Evolutionary conservation across 768 basidiomycete genomes (phyloP), one percentile per base, ranked within the genome.

Genomic region (Lenzites betulinus): DNA sequence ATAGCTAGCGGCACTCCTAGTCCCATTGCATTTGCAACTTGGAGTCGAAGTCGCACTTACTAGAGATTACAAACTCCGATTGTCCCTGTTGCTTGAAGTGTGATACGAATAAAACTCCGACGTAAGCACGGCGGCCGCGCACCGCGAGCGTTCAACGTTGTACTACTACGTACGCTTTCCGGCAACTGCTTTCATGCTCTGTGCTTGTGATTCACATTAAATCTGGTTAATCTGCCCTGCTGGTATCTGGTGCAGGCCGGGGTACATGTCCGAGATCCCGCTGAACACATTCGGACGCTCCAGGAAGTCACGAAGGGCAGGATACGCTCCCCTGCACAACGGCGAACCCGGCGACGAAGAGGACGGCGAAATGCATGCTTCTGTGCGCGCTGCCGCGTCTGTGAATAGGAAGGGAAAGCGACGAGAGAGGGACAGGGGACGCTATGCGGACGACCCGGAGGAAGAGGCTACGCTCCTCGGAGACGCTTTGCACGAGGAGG

Each of bases 201-300:
- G 30, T 38, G 13, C 8, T 39, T 42, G 11, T 3, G 43, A 36
- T 26, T 52, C 49, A 30, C 49, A 44, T 30, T 50, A 43, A 56
- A 18, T 35, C 49, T 53, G 50, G 50, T 35, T 52, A 30, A 46
- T 56, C 23, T 39, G 42, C 50, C 48, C 30, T 54, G 46, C 55
- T 58, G 50, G 51, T 44, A 42, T 49, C 50, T 49, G 50, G 58
- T 48, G 38, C 25, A 39, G 25, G 22, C 60, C 33, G 35, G 26
- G 60, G 65, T 71, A 65, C 73, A 87, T 87, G 85, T 82, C 87
- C 73, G 88, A 88, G 76, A 90, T 89, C 73, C 88, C 87, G n/a
- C 76, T 90, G 55, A 83, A 78, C 67, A 78, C 79, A 67, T 76
- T 89, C 69, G 75, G 82, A 81, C 77, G 79, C 74, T 70, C 66